A percentile compares a stretch with the other conserved stretches of the same genome.
Evolutionary conservation across 192 early-diverging fungal species (phyloP).

Genomic region (Coemansia sp.): DNA sequence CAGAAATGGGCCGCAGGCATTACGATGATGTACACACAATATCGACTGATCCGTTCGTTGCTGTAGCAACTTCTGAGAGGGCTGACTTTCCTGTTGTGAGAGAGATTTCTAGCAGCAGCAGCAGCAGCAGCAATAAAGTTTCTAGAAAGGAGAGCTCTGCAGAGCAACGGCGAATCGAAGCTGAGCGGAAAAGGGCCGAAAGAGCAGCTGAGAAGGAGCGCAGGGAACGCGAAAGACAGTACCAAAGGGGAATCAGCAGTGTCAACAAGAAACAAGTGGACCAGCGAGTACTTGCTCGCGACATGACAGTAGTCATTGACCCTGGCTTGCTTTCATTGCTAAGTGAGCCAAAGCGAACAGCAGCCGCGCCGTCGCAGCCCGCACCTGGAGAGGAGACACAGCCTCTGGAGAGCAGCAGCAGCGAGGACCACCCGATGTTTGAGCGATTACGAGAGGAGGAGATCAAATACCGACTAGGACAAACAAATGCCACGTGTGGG

Average conservation of each 20-base stretch:
- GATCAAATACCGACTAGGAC: slow-evolving; percentile 4
- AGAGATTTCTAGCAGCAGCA: background rate
- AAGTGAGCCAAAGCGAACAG: background rate
- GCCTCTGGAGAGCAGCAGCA: background rate
- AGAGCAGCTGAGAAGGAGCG: slow-evolving; percentile 3
- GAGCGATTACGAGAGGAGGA: background rate
- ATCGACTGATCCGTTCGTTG: background rate
- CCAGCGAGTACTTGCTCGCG: slow-evolving; percentile 3
- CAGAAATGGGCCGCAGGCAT: background rate
- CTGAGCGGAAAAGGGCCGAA: slow-evolving; percentile 1
- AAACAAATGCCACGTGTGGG: background rate
- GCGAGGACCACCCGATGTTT: slow-evolving; percentile 5
- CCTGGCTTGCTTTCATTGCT: slow-evolving; percentile 7
- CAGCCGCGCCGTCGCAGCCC: background rate
- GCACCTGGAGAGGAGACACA: background rate
- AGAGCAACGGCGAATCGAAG: background rate
- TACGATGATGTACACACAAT: background rate
- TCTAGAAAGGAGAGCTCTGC: background rate
- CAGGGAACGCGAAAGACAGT: slow-evolving; percentile 1
- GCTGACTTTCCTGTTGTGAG: background rate
- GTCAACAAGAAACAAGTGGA: slow-evolving; percentile 26
- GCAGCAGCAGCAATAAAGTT: background rate
- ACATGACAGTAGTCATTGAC: slow-evolving; percentile 34
- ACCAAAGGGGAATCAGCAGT: background rate
- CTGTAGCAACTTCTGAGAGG: background rate